These are phyloP conservation scores for Strigomonas culicis DNA, from an alignment of 208 protist species.

Conservation along the genomic window DNA sequence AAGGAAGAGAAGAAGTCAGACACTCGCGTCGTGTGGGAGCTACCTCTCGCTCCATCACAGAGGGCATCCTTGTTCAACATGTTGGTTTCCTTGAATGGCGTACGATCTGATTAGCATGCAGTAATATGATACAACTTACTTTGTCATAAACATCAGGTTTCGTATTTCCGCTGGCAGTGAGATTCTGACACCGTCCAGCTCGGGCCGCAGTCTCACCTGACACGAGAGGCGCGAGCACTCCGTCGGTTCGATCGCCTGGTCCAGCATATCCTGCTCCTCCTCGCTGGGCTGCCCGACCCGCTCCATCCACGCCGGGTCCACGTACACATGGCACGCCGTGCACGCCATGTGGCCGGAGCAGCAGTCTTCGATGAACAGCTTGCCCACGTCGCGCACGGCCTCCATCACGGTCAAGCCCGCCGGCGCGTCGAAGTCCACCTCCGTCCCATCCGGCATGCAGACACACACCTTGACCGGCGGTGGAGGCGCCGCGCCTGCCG, in stretches of 20 bases:
- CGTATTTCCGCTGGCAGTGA: slow-evolving; percentile 17
- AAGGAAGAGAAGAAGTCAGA: background rate
- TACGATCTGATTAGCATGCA: too few species aligned
- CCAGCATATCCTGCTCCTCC: slow-evolving; percentile 62
- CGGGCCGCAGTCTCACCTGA: slow-evolving; percentile 34
- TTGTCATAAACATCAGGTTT: slow-evolving; percentile 6
- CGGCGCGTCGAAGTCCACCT: slow-evolving; percentile 23
- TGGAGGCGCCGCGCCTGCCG: background rate
- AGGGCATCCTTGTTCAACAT: too few species aligned
- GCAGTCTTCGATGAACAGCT: slow-evolving; percentile 90
- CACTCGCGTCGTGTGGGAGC: too few species aligned
- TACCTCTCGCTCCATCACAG: too few species aligned
- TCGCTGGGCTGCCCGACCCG: slow-evolving; percentile 54
- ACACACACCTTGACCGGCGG: slow-evolving; percentile 14
- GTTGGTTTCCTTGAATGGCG: too few species aligned
- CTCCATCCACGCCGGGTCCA: slow-evolving; percentile 66
- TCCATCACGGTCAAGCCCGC: slow-evolving; percentile 73
- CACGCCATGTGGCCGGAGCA: slow-evolving; percentile 88
- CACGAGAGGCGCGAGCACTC: slow-evolving; percentile 35
- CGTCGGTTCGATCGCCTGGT: slow-evolving; percentile 25
- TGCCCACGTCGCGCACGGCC: slow-evolving; percentile 65
- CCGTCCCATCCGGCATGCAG: background rate
- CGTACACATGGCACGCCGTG: slow-evolving; percentile 91
- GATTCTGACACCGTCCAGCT: slow-evolving; percentile 26
- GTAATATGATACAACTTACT: too few species aligned